Evolutionary conservation across 352 stramenopile species (phyloP).

Genomic region (Thalassiosira hispida): DNA sequence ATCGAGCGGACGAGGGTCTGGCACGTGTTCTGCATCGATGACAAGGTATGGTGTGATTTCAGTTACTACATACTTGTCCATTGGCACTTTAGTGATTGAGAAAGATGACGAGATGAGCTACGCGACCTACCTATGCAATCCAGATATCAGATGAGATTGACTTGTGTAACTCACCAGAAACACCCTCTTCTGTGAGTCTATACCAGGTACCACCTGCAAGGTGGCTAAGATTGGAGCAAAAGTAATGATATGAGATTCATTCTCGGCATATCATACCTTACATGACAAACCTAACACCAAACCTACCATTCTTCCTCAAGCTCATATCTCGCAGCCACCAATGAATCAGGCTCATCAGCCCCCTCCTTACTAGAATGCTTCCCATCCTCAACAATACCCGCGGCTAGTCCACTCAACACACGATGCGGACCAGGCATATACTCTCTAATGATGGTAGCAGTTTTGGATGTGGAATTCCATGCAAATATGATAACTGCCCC

Average conservation of each 20-base stretch:
- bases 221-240: constrained; percentile 36
- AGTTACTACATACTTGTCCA: constrained; percentile 81
- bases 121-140: neutral
- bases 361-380: constrained; percentile 52
- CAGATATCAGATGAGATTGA: no score
- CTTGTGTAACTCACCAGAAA: constrained; percentile 44
- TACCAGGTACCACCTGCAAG: constrained; percentile 73
- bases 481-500: constrained; percentile 77
- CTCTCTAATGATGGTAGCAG: constrained; percentile 73
- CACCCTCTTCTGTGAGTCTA: constrained; percentile 50
- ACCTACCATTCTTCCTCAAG: constrained; percentile 76
- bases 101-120: neutral
- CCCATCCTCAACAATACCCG: constrained; percentile 70
- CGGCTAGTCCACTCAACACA: constrained; percentile 67
- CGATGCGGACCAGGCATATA: constrained; percentile 74
- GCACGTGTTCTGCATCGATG: constrained; percentile 66
- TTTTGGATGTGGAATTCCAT: constrained; percentile 75
- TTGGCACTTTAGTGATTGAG: constrained; percentile 36
- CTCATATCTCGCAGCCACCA: constrained; percentile 65
- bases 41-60: constrained; percentile 70
- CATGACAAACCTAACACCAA: neutral
- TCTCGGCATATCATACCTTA: neutral
- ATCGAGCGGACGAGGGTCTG: constrained; percentile 68
- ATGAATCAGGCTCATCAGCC: constrained; percentile 8
- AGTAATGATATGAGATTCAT: neutral